phyloP scores from a whole-genome alignment of 345 rosid genomes.

The Barbarea vulgaris region DNA sequence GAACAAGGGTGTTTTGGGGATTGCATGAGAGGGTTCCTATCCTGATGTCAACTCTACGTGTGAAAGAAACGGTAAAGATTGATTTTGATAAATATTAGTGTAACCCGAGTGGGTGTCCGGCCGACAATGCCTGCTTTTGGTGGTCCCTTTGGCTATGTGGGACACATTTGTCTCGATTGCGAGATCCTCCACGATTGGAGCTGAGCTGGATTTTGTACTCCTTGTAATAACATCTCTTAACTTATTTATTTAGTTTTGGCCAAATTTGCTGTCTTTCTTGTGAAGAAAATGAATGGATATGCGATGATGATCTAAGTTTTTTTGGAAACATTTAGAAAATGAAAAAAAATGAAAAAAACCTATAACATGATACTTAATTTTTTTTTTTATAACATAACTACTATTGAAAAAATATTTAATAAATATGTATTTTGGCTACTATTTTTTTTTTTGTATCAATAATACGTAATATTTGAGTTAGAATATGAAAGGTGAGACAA shows the following conservation, averaged over 20 bases:
- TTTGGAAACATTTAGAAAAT: conserved; percentile 26
- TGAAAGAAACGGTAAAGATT: conserved; percentile 12
- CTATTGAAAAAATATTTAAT: not conserved
- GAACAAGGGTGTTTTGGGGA: conserved; percentile 26
- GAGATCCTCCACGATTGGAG: conserved; percentile 41
- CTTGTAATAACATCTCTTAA: conserved; percentile 9
- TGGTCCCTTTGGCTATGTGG: conserved; percentile 42
- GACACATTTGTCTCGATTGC: conserved; percentile 35
- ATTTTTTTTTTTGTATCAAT: no score
- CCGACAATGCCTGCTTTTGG: conserved; percentile 58
- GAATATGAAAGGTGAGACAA: not conserved
- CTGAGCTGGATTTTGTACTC: conserved; percentile 41
- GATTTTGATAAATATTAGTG: conserved; percentile 39
- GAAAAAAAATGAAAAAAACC: not conserved
- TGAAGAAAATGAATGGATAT: conserved; percentile 18
- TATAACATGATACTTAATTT: not conserved
- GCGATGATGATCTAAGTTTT: conserved; percentile 15
- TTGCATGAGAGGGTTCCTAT: conserved; percentile 20
- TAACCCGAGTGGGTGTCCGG: conserved; percentile 70
- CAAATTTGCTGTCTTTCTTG: conserved; percentile 31
- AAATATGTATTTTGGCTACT: not conserved
- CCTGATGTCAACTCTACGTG: conserved; percentile 62
- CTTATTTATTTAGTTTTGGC: conserved; percentile 18
- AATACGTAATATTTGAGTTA: no score
- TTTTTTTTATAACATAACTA: not conserved